A percentile compares a stretch with the other conserved stretches of the same genome.
These are phyloP conservation scores for Annulohypoxylon moriforme DNA, from an alignment of 495 filamentous ascomycete genomes.

Conservation along the genomic window DNA sequence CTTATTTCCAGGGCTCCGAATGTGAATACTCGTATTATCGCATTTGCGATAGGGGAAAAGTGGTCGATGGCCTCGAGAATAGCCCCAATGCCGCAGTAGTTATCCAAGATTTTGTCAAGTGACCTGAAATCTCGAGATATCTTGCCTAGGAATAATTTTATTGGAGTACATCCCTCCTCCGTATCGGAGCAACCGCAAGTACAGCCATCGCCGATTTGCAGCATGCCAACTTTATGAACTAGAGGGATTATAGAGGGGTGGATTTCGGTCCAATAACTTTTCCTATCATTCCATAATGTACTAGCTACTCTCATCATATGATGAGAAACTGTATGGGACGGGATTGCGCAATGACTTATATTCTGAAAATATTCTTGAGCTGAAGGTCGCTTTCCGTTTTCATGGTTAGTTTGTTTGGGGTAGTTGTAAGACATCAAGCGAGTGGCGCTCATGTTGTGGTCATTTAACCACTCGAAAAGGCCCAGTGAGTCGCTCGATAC, in stretches of 20 bases:
- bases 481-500: not conserved
- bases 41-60: not conserved
- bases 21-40: not conserved
- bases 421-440: not conserved
- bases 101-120: not conserved
- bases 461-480: no score
- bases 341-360: not conserved
- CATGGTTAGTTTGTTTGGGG: not conserved
- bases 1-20: conserved; percentile 1
- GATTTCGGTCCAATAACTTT: no score
- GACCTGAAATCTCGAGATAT: not conserved
- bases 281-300: not conserved
- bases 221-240: not conserved
- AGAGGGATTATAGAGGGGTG: not conserved
- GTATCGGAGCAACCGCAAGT: not conserved
- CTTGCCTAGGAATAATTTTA: not conserved
- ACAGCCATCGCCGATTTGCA: conserved; percentile 1
- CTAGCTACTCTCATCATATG: not conserved
- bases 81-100: not conserved
- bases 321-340: not conserved
- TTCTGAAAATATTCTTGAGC: no score
- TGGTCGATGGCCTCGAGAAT: not conserved
- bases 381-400: no score
- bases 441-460: not conserved
- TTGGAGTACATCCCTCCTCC: not conserved